Base-by-base conservation (phyloP, 805 yeast species). In the Saccharomycopsis babjevae region DNA sequence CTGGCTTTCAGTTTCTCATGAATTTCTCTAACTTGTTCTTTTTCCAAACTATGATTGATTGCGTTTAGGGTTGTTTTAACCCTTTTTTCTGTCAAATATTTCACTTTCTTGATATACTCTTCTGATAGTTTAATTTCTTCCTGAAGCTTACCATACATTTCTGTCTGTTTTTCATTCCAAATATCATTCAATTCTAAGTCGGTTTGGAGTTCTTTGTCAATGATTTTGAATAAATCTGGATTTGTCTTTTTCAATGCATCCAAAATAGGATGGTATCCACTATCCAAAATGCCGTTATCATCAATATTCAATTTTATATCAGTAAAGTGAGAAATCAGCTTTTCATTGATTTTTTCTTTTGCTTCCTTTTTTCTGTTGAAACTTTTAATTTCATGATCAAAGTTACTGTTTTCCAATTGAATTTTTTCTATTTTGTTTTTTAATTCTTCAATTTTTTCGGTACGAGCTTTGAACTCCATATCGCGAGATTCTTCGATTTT, bases 341-440 rank as follows among this genome's bases (percentile, higher is more conserved):
- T 61, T 15, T 58, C 61, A 28, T 50, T 39, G 10, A 54, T 20
- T 50, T 63, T 61, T 22, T 59, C 64, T 13, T 42, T 50, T 0
- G 34, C 15, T 13, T 62, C 58, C 1, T 64, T 52, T n/a, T 52
- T 34, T 11, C 4, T 8, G 22, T 38, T 60, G 28, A 43, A 32
- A 3, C 40, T 20, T 36, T 40, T 60, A 11, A 59, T 18, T 18
- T 57, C 34, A 13, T 62, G 57, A 46, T 62, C 65, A 22, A 59
- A 38, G 11, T 36, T 40, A 15, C 25, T 28, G 34, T 58, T 57
- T 22, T 43, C 40, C 20, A 5, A 15, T 43, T 56, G 54, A 16
- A 52, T 20, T 15, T 54, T 40, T n/a, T 39, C 36, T 3, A 56
- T 16, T 28, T 59, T 28, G 10, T 50, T n/a, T 32, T 52, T 15